A percentile compares a stretch with the other conserved stretches of the same genome.
phyloP scores from a whole-genome alignment of 306 rosid species.

The Lotus japonicus region DNA sequence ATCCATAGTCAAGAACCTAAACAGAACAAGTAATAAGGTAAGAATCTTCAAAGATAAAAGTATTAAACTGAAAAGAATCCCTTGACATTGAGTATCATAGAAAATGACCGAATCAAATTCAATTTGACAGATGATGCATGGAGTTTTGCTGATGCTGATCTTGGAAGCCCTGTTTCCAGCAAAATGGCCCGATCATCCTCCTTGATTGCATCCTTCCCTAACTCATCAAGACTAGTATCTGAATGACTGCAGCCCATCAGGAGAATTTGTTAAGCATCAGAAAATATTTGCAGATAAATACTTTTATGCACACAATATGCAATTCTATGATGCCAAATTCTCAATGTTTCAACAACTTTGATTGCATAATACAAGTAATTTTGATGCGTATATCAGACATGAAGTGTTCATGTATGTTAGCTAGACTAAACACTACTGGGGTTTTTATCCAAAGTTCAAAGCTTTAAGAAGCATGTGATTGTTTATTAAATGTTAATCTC shows the following conservation, averaged over 20 bases:
- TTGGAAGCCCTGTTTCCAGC: conserved; percentile 85
- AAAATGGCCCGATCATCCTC: conserved; percentile 82
- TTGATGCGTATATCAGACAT: not conserved
- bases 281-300: conserved; percentile 9
- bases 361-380: not conserved
- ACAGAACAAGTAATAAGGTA: conserved; percentile 24
- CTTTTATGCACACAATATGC: not conserved
- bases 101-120: conserved; percentile 72
- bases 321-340: conserved; percentile 1
- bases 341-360: not conserved
- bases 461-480: conserved; percentile 14
- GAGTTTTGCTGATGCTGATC: conserved; percentile 70
- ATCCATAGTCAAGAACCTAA: conserved; percentile 91
- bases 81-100: not conserved
- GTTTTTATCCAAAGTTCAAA: conserved; percentile 12
- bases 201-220: conserved; percentile 67
- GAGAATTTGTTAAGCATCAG: conserved; percentile 16
- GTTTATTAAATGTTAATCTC: conserved; percentile 10
- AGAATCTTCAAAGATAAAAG: conserved; percentile 17
- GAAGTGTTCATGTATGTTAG: conserved; percentile 5
- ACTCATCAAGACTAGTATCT: conserved; percentile 73
- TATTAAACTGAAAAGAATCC: conserved; percentile 11
- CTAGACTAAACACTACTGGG: not conserved
- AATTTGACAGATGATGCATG: conserved; percentile 58
- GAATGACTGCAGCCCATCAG: conserved; percentile 64